Percentiles rank a stretch among this genome's conserved stretches.
Conservation (phyloP, 2,329 filamentous ascomycete genomes). For the Colletotrichum costaricense region DNA sequence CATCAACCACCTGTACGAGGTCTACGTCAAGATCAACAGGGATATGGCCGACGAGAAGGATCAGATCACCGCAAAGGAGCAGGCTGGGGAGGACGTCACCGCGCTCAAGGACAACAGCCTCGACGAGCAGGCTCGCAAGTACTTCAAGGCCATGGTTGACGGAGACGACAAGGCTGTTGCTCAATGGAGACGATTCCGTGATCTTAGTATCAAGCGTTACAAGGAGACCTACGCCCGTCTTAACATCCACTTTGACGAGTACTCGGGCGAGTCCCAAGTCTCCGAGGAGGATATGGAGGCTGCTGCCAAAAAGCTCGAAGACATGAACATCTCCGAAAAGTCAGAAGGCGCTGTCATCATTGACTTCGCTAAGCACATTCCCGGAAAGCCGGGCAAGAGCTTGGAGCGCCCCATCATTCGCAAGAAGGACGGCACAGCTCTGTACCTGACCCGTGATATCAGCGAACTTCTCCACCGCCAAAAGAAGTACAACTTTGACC, state of each 20-base stretch:
- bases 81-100: constrained; percentile 61
- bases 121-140: constrained; percentile 80
- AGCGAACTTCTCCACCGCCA: constrained; percentile 76
- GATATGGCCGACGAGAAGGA: constrained; percentile 77
- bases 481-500: constrained; percentile 65
- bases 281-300: constrained; percentile 73
- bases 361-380: constrained; percentile 76
- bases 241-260: constrained; percentile 78
- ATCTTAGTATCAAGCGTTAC: constrained; percentile 75
- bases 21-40: constrained; percentile 82
- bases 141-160: constrained; percentile 79
- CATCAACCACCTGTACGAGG: constrained; percentile 84
- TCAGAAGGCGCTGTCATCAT: constrained; percentile 79
- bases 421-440: constrained; percentile 79
- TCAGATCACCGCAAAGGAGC: constrained; percentile 67
- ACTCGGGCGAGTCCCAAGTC: constrained; percentile 81
- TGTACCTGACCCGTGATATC: constrained; percentile 84
- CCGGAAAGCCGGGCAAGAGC: constrained; percentile 75
- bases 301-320: constrained; percentile 70
- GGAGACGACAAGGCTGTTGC: constrained; percentile 69
- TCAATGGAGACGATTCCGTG: constrained; percentile 74
- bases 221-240: constrained; percentile 76
- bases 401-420: constrained; percentile 78
- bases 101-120: constrained; percentile 66
- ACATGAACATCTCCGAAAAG: constrained; percentile 74